Base-by-base conservation (phyloP, 106 monocot species). In the Acanthochlamys bracteata region DNA sequence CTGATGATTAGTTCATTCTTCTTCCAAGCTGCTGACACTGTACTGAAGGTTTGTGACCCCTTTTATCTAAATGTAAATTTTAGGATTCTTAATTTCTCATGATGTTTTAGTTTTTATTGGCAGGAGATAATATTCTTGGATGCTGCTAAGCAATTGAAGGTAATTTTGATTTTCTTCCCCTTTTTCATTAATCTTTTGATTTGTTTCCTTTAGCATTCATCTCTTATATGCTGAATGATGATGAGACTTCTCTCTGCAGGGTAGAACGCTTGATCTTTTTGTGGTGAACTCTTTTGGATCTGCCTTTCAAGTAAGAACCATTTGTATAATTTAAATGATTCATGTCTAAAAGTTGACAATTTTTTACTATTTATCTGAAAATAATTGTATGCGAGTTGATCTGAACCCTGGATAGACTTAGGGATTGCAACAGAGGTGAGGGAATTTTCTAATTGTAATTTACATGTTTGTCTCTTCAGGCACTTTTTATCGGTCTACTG, bases 11-110 rank as follows among this genome's bases (percentile, higher is more conserved):
- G 60, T 57, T 98, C 96, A 20, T 98, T 98, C 79, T 69, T 98
- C 17, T 76, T 98, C 59, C 96, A 98, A 81, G 96, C 96, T 54
- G 88, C 96, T 66, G 96, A 91, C 63, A 88, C 91, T n/a, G 88
- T 98, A 7, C 70, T 88, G 66, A 98, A 98, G 96, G 96, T 98
- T n/a, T 43, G 61, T 65, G 39, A 33, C 17, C 0, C 59, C 22
- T 16, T 33, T 59, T 24, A 16, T 17, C 10, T 1, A 58, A 33
- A 33, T 33, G 4, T 33, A 3, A 33, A 33, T 33, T 33, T 33
- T 59, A 7, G 2, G 26, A 26, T 11, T 59, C 0, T 25, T 7
- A 26, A 16, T 10, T 53, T 58, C 57, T 78, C 25, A 77, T 62
- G 43, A 25, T 63, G n/a, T 66, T 0, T 63, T 4, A 73, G 43